Percentiles rank a stretch among this genome's conserved stretches.
These are phyloP conservation scores for Zopfia rhizophila DNA, from an alignment of 2,329 filamentous ascomycete species.

Conservation along the genomic window DNA sequence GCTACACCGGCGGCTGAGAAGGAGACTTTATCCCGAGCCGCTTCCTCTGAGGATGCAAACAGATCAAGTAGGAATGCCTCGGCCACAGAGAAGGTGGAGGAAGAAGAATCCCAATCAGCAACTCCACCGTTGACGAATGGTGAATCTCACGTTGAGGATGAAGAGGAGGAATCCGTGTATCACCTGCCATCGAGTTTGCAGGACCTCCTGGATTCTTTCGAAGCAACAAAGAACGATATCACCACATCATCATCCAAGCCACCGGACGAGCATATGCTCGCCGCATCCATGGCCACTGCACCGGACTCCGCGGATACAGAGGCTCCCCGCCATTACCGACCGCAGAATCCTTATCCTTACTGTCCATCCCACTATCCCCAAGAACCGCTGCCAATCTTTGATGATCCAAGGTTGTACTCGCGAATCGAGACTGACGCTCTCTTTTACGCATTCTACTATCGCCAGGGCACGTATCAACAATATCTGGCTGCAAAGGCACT, in stretches of 20 bases:
- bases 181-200: constrained; percentile 89
- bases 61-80: constrained; percentile 38
- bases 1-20: constrained; percentile 61
- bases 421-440: constrained; percentile 94
- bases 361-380: constrained; percentile 88
- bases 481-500: constrained; percentile 95
- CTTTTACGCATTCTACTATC: constrained; percentile 99
- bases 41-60: constrained; percentile 42
- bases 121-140: constrained; percentile 62
- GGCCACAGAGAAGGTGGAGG: constrained; percentile 43
- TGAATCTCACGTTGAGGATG: constrained; percentile 61
- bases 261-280: constrained; percentile 77
- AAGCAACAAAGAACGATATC: constrained; percentile 79
- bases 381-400: constrained; percentile 89
- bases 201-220: constrained; percentile 91
- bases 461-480: constrained; percentile 94
- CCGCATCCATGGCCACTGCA: constrained; percentile 75
- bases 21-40: constrained; percentile 40
- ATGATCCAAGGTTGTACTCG: constrained; percentile 87
- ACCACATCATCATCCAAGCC: constrained; percentile 68
- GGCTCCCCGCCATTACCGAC: constrained; percentile 83
- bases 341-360: constrained; percentile 78
- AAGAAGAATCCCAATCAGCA: constrained; percentile 48
- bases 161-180: constrained; percentile 83
- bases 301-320: constrained; percentile 84